phyloP scores from a whole-genome alignment of 2,329 filamentous ascomycete species.

The Xylaria sp. region DNA sequence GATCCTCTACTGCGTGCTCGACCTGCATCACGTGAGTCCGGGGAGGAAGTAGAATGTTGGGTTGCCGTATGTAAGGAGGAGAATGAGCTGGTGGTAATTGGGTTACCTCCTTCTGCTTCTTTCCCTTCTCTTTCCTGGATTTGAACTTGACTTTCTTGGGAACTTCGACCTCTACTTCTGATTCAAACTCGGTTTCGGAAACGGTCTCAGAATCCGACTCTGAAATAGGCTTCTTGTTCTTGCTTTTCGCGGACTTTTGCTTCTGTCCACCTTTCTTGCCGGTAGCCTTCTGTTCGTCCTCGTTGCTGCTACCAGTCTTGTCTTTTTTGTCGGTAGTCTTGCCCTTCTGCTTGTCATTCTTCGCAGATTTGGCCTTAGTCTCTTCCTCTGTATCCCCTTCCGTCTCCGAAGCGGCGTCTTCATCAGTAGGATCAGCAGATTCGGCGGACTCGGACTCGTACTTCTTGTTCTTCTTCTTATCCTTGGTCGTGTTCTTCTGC shows the following conservation, averaged over 20 bases:
- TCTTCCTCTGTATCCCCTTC: conserved; percentile 28
- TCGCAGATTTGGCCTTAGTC: conserved; percentile 25
- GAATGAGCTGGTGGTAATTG: conserved; percentile 25
- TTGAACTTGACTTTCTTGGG: conserved; percentile 27
- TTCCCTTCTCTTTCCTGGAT: conserved; percentile 12
- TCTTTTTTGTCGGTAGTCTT: conserved; percentile 17
- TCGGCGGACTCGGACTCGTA: conserved; percentile 26
- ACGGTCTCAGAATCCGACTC: conserved; percentile 30
- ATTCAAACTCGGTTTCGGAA: conserved; percentile 35
- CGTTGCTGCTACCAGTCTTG: conserved; percentile 16
- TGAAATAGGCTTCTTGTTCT: conserved; percentile 12
- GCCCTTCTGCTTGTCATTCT: conserved; percentile 22
- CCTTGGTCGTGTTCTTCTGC: conserved; percentile 6
- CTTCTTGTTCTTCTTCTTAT: conserved; percentile 23
- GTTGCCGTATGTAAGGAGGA: conserved; percentile 51
- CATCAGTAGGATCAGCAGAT: conserved; percentile 13
- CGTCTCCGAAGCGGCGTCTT: conserved; percentile 15
- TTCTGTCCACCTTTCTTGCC: conserved; percentile 31
- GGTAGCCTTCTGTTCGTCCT: conserved; percentile 26
- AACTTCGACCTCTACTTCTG: conserved; percentile 29
- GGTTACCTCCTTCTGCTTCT: conserved; percentile 28
- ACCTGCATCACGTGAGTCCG: conserved; percentile 63
- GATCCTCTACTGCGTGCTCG: conserved; percentile 65
- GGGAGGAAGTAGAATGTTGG: conserved; percentile 61
- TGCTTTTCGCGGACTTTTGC: conserved; percentile 27